These are phyloP conservation scores for Parsonsia alboflavescens DNA, from an alignment of 257 asterid genomes.

Conservation along the genomic window DNA sequence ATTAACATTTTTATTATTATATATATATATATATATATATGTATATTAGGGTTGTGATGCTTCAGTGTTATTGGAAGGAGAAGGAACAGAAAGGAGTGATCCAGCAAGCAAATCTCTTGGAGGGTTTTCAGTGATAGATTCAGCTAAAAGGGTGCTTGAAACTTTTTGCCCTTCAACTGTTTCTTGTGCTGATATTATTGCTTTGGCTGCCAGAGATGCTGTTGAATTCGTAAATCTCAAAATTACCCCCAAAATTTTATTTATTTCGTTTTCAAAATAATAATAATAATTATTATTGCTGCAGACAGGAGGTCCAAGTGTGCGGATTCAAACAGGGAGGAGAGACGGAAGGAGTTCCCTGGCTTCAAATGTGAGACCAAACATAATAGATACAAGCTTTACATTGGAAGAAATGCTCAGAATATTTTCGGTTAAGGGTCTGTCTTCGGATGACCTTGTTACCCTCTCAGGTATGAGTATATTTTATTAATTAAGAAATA, in stretches of 20 bases:
- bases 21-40: too few species aligned
- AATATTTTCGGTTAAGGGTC: conserved; percentile 51
- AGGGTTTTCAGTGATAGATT: conserved; percentile 59
- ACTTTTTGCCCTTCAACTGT: conserved; percentile 61
- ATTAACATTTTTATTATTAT: too few species aligned
- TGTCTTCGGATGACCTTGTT: conserved; percentile 66
- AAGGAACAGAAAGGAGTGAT: conserved; percentile 61
- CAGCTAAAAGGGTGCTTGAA: conserved; percentile 63
- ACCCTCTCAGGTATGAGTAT: conserved; percentile 54
- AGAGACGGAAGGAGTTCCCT: conserved; percentile 54
- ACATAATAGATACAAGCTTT: conserved; percentile 71
- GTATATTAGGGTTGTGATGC: conserved; percentile 97
- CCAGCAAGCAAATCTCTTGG: conserved; percentile 66
- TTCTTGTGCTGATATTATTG: conserved; percentile 82
- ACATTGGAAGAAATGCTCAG: conserved; percentile 56
- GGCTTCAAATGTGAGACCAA: conserved; percentile 67
- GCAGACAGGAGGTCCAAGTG: conserved; percentile 76
- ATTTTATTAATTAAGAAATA: too few species aligned
- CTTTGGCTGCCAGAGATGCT: conserved; percentile 78
- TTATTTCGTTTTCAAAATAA: too few species aligned
- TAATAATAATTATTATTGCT: too few species aligned
- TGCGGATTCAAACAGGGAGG: conserved; percentile 63
- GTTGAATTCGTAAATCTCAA: conserved; percentile 53
- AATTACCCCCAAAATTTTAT: neutral
- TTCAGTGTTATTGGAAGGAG: conserved; percentile 65